Evolutionary conservation across 441 rosid species (phyloP).

Genomic region (Populus trichocarpa): DNA sequence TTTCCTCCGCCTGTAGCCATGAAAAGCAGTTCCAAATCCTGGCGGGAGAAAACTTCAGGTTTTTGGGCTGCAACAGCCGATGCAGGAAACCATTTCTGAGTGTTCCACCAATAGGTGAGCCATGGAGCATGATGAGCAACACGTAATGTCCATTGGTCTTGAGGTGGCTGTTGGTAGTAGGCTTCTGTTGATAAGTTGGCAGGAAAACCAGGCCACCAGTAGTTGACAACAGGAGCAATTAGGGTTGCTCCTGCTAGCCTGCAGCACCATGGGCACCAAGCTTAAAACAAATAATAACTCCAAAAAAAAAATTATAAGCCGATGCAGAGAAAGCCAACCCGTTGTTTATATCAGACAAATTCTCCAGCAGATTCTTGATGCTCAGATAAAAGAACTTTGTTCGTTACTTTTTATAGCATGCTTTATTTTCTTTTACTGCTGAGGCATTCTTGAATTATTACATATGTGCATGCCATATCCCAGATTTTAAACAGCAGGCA

Average conservation of each 20-base stretch:
- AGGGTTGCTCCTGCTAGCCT: constrained; percentile 64
- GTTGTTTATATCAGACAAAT: neutral
- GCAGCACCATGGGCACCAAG: constrained; percentile 4
- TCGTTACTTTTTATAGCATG: neutral
- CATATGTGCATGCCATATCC: neutral
- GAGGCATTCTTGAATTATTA: neutral
- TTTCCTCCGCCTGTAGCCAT: constrained; percentile 11
- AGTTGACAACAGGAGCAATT: constrained; percentile 63
- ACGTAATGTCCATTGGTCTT: constrained; percentile 25
- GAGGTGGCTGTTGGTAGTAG: constrained; percentile 19
- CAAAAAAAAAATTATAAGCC: neutral
- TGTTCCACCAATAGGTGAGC: constrained; percentile 69
- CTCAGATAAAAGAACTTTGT: neutral
- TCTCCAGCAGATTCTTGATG: neutral
- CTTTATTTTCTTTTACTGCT: neutral
- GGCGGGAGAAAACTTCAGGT: constrained; percentile 33
- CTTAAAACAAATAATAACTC: neutral
- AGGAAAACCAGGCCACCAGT: constrained; percentile 63
- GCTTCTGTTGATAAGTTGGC: constrained; percentile 35
- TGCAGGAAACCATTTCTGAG: constrained; percentile 52
- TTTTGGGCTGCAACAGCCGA: constrained; percentile 29
- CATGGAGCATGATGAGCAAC: constrained; percentile 62
- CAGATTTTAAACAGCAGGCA: neutral
- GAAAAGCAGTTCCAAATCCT: constrained; percentile 36
- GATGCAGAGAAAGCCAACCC: neutral